Evolutionary conservation across 257 asterid genomes (phyloP).

Genomic region (Solanum arcanum): DNA sequence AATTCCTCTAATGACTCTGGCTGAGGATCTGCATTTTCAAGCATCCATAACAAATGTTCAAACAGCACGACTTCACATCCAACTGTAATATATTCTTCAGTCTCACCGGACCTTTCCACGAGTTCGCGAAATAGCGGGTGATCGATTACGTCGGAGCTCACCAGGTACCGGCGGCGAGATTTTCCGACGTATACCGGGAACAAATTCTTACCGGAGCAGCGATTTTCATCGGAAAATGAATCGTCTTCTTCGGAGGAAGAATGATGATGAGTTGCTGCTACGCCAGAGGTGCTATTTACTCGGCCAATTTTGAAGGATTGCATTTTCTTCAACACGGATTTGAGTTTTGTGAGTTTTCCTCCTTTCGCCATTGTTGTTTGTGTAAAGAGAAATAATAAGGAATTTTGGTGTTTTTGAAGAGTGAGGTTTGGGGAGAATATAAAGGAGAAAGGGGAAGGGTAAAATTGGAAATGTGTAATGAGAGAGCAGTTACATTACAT

Average conservation of each 20-base stretch:
- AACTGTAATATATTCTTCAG: constrained; percentile 30
- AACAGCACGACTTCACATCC: constrained; percentile 89
- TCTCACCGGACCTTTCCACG: constrained; percentile 21
- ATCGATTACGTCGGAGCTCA: constrained; percentile 62
- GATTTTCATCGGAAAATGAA: background rate
- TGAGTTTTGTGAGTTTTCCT: constrained; percentile 76
- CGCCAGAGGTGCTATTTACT: constrained; percentile 22
- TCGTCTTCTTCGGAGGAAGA: constrained; percentile 6
- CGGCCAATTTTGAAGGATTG: constrained; percentile 87
- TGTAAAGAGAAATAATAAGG: background rate
- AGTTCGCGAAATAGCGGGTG: constrained; percentile 90
- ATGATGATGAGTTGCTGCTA: constrained; percentile 3
- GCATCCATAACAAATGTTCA: constrained; percentile 87
- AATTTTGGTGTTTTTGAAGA: background rate
- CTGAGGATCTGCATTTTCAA: constrained; percentile 77
- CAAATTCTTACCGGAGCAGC: background rate
- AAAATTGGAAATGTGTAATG: background rate
- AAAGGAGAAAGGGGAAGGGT: constrained; percentile 4
- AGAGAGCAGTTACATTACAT: background rate
- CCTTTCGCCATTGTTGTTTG: constrained; percentile 54
- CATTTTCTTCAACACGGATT: constrained; percentile 82
- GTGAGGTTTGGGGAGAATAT: constrained; percentile 4
- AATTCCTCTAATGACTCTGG: constrained; percentile 76
- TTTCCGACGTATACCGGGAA: constrained; percentile 86
- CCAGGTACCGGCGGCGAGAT: constrained; percentile 71